phyloP scores from a whole-genome alignment of 257 asterid genomes.

The Solanum infundibuliforme region DNA sequence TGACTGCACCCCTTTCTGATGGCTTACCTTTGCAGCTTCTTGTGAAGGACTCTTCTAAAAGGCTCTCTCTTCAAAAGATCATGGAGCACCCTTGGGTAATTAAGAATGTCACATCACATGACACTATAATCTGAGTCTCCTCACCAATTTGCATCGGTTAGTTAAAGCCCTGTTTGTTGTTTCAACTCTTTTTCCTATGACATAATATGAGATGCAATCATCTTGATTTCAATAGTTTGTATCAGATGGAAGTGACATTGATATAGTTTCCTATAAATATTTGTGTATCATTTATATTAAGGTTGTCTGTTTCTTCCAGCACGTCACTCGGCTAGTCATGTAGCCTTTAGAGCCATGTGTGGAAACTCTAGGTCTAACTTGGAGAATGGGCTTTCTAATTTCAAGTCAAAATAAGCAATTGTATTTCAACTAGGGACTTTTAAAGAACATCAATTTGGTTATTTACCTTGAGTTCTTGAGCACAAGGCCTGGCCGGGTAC shows the following conservation, averaged over 20 bases:
- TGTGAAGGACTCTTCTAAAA: conserved; percentile 74
- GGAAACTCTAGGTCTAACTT: neutral
- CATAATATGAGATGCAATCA: neutral
- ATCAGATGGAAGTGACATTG: neutral
- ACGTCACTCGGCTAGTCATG: neutral
- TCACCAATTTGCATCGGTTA: neutral
- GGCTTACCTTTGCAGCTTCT: conserved; percentile 51
- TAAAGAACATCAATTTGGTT: no score
- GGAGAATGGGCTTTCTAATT: neutral
- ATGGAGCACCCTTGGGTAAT: conserved; percentile 86
- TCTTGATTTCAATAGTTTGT: neutral
- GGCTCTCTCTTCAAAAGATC: conserved; percentile 72
- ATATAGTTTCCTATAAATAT: neutral
- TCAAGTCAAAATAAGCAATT: neutral
- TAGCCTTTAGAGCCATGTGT: neutral
- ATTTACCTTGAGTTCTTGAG: no score
- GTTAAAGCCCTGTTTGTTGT: neutral
- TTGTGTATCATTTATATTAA: neutral
- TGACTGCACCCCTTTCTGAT: neutral
- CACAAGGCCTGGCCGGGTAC: no score
- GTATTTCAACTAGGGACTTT: no score
- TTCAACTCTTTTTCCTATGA: neutral
- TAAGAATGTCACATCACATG: conserved; percentile 18
- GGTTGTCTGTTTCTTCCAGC: neutral
- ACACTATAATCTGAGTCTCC: neutral